Conservation (phyloP, 164 flowering plant species). For the Kingdonia uniflora region DNA sequence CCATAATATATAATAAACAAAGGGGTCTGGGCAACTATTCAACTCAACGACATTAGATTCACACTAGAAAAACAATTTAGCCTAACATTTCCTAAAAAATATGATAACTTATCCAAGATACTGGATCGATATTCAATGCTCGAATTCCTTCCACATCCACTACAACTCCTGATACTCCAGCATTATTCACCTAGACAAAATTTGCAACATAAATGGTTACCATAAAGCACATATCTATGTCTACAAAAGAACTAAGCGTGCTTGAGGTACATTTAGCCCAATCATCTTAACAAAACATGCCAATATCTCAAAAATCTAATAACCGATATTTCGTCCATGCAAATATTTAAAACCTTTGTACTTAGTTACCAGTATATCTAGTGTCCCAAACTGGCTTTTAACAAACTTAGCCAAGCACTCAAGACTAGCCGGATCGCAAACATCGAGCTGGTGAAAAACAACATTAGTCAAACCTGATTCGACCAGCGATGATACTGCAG, state of each 20-base stretch:
- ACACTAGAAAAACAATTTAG: background rate
- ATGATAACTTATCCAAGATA: slow-evolving; percentile 29
- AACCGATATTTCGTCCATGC: too few relatives aligned
- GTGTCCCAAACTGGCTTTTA: slow-evolving; percentile 5
- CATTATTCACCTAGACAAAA: slow-evolving; percentile 47
- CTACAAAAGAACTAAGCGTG: too few relatives aligned
- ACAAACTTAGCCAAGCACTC: slow-evolving; percentile 4
- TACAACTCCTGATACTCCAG: slow-evolving; percentile 46
- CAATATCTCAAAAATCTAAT: too few relatives aligned
- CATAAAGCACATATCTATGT: too few relatives aligned
- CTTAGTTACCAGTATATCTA: slow-evolving; percentile 9
- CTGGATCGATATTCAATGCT: slow-evolving; percentile 42
- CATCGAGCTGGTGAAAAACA: slow-evolving; percentile 11
- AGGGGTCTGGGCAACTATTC: too few relatives aligned
- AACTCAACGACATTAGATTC: too few relatives aligned
- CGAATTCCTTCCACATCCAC: slow-evolving; percentile 42
- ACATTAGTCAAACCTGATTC: slow-evolving; percentile 7
- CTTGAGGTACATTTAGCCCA: too few relatives aligned
- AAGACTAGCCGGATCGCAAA: slow-evolving; percentile 5
- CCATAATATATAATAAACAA: background rate
- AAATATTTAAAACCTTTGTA: too few relatives aligned
- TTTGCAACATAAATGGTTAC: background rate
- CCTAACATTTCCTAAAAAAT: background rate
- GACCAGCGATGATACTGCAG: background rate
- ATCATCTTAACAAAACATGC: too few relatives aligned